Evolutionary conservation across 495 filamentous ascomycete genomes (phyloP), one percentile per base, ranked within the genome.

Genomic region (Talaromyces proteolyticus): DNA sequence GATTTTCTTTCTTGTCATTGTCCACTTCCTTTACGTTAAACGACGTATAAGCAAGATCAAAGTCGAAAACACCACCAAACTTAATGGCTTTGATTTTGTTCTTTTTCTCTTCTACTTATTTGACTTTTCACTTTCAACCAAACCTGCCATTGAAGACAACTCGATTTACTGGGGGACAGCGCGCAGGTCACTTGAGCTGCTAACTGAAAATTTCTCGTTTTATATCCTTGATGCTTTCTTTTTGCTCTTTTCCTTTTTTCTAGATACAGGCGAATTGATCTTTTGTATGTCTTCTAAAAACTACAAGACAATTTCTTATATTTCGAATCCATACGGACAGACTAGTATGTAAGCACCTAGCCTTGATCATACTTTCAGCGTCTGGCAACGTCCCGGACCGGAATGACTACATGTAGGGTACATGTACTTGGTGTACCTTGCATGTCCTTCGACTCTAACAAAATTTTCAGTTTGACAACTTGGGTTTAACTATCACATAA

Each of bases 221-320:
- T 47, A 47, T 47, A 47, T 47, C 44, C 44, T 47, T 47, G 25
- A 36, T 47, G 24, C 26, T 34, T 34, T 14, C 29, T 34, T 34
- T 34, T 34, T 34, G 29, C 14, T 8, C 14, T 34, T 14, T 14
- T 34, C 29, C 14, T 34, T 34, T 34, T 34, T 34, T 34, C 14
- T 34, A 34, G 29, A 34, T 34, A 34, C 29, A 34, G 29, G 29
- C 29, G 29, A 34, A 34, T 34, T 34, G 8, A 34, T 34, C 14
- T 34, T 34, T 34, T 34, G 29, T 34, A 34, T 34, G 29, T 34
- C n/a, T n/a, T n/a, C n/a, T n/a, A n/a, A n/a, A n/a, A n/a, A n/a
- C n/a, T n/a, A n/a, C n/a, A n/a, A n/a, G n/a, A n/a, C n/a, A n/a
- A n/a, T n/a, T n/a, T n/a, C n/a, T n/a, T n/a, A n/a, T n/a, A n/a